Percentiles rank a stretch among this genome's conserved stretches.
Conservation (phyloP, 805 yeast species). For the Metschnikowia continentalis region DNA sequence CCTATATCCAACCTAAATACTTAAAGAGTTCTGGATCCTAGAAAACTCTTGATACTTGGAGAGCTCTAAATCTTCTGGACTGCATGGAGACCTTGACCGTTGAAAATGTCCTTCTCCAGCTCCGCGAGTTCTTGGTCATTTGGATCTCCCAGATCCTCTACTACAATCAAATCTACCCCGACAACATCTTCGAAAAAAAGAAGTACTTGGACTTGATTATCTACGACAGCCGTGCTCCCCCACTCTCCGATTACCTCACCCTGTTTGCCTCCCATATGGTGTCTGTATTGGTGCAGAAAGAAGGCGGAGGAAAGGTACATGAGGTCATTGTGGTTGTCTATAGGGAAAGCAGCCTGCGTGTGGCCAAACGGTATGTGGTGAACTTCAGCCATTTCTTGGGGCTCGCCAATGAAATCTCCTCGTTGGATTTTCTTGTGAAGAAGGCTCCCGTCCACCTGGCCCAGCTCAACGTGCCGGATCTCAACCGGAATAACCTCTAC, state of each 20-base stretch:
- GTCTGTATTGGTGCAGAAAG: slow-evolving; percentile 15
- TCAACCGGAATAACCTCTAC: slow-evolving; percentile 33
- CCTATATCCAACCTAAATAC: no score
- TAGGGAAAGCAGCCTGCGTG: slow-evolving; percentile 22
- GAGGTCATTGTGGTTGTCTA: slow-evolving; percentile 37
- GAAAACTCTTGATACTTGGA: no score
- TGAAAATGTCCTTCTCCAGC: slow-evolving; percentile 26
- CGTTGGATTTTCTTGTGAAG: slow-evolving; percentile 14
- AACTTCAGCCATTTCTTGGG: slow-evolving; percentile 30
- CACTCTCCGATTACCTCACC: slow-evolving; percentile 41
- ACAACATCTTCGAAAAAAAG: slow-evolving; percentile 41
- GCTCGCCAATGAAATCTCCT: slow-evolving; percentile 16
- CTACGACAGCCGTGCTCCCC: slow-evolving; percentile 43
- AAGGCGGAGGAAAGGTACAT: slow-evolving; percentile 26
- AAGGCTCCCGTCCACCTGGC: slow-evolving; percentile 21
- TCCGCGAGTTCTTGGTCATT: slow-evolving; percentile 48
- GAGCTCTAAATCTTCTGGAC: no score
- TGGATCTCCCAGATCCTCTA: slow-evolving; percentile 54
- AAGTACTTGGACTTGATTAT: slow-evolving; percentile 43
- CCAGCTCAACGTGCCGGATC: slow-evolving; percentile 20
- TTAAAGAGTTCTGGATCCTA: no score
- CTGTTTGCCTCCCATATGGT: slow-evolving; percentile 30
- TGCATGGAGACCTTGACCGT: slow-evolving; percentile 19
- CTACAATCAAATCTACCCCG: slow-evolving; percentile 50
- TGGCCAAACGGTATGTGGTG: slow-evolving; percentile 37